Conservation (phyloP, 805 yeast species). For the Cyberlindnera americana region DNA sequence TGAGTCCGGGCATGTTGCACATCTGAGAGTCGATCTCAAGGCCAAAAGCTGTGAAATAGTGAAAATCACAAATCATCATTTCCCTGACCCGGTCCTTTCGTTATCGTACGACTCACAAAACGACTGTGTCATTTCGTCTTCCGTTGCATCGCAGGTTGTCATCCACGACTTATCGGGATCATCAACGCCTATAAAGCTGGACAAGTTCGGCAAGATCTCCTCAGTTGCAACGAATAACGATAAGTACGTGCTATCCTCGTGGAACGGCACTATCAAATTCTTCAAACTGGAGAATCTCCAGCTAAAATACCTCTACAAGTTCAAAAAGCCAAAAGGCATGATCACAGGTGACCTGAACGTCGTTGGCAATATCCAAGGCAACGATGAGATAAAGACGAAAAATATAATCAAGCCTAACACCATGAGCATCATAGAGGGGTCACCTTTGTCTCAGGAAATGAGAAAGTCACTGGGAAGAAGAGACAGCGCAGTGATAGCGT, state of each 20-base stretch:
- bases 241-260: constrained; percentile 38
- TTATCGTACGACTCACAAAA: constrained; percentile 31
- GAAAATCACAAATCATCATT: constrained; percentile 31
- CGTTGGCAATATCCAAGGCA: constrained; percentile 26
- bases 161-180: constrained; percentile 24
- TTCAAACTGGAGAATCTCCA: constrained; percentile 25
- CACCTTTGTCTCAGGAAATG: not conserved
- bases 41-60: constrained; percentile 9
- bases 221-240: constrained; percentile 25
- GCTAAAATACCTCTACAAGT: constrained; percentile 18
- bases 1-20: constrained; percentile 64
- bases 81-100: constrained; percentile 55
- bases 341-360: constrained; percentile 27
- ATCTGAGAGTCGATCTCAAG: constrained; percentile 25
- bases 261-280: constrained; percentile 48
- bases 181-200: constrained; percentile 8
- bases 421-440: constrained; percentile 18
- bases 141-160: constrained; percentile 42
- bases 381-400: constrained; percentile 27
- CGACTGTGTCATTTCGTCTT: constrained; percentile 38
- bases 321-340: constrained; percentile 26
- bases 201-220: constrained; percentile 37
- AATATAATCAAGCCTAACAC: constrained; percentile 28
- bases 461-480: constrained; percentile 18
- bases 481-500: constrained; percentile 19